Evolutionary conservation across 73 alveolate species (phyloP), one percentile per base, ranked within the genome.

Genomic region (Paramecium sonneborni): DNA sequence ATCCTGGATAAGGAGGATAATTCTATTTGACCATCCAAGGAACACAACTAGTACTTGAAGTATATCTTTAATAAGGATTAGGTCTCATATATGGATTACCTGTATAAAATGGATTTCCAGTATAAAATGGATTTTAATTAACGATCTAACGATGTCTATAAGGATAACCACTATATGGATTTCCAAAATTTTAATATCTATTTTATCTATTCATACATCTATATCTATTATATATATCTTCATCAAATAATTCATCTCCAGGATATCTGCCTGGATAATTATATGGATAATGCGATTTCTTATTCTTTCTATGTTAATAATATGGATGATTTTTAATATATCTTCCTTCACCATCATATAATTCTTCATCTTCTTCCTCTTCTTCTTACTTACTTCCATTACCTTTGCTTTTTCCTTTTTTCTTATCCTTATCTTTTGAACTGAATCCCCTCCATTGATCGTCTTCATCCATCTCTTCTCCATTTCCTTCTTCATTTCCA

Each of bases 291-390:
- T 52, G 68, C 18, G 68, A 52, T 52, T 52, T 52, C 12, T 52
- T 21, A 35, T 35, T 28, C 67, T 38, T 21, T 74, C 57, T 74
- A 74, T 74, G 57, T 35, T 43, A 30, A 74, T 74, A 74, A 35
- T 74, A 74, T 0, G 87, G 87, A 35, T 74, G 87, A 74, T 74
- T 74, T 74, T n/a, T 74, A 11, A 74, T 74, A 38, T 74, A 74
- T 32, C 57, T 74, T 32, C 87, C 87, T 32, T 74, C 15, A 3
- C 23, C 87, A 74, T 74, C 87, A 74, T 74, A 74, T 38, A 74
- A n/a, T 38, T 32, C 35, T 14, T 74, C 87, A 12, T 74, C 87
- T 18, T 52, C 68, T 18, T 52, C 68, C 30, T 21, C 68, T 32
- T 35, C 58, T 11, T 72, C 58, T 34, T 72, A 58, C 18, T 52